Evolutionary conservation across 1,139 yeast genomes (phyloP).

Genomic region (Entelexis paramagnoliae): DNA sequence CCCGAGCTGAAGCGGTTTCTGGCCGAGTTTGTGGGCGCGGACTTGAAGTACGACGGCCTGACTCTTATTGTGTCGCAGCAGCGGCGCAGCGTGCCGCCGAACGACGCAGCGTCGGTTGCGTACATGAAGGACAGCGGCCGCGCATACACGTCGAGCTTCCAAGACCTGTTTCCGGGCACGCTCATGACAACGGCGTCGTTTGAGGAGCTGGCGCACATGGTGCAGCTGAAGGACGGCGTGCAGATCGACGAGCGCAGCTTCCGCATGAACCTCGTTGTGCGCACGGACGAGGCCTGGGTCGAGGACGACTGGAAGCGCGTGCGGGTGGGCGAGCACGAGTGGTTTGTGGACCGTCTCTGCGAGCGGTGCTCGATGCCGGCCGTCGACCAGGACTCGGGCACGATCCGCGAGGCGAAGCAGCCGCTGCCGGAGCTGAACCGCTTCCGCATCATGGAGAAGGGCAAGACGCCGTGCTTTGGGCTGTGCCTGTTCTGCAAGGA

Average conservation of each 20-base stretch:
- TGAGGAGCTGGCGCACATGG: slow-evolving; percentile 28
- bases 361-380: slow-evolving; percentile 38
- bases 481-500: slow-evolving; percentile 32
- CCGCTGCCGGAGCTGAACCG: slow-evolving; percentile 33
- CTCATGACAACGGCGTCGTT: slow-evolving; percentile 33
- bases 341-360: slow-evolving; percentile 31
- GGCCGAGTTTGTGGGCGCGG: slow-evolving; percentile 27
- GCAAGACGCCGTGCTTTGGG: slow-evolving; percentile 33
- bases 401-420: slow-evolving; percentile 29
- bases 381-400: slow-evolving; percentile 31
- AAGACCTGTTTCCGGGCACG: slow-evolving; percentile 39
- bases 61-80: slow-evolving; percentile 25
- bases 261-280: slow-evolving; percentile 37
- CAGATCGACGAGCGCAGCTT: slow-evolving; percentile 29
- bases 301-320: slow-evolving; percentile 36
- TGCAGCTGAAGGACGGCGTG: slow-evolving; percentile 24
- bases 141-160: slow-evolving; percentile 28
- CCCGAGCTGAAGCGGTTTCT: slow-evolving; percentile 18
- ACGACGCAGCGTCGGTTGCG: background rate
- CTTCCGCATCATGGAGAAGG: slow-evolving; percentile 35
- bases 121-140: slow-evolving; percentile 3
- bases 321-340: slow-evolving; percentile 27
- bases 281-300: slow-evolving; percentile 30
- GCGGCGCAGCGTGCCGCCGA: slow-evolving; percentile 30
- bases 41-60: slow-evolving; percentile 19